Percentiles rank a stretch among this genome's conserved stretches.
Evolutionary conservation across 495 filamentous ascomycete species (phyloP).

Genomic region (Annulohypoxylon maeteangense): DNA sequence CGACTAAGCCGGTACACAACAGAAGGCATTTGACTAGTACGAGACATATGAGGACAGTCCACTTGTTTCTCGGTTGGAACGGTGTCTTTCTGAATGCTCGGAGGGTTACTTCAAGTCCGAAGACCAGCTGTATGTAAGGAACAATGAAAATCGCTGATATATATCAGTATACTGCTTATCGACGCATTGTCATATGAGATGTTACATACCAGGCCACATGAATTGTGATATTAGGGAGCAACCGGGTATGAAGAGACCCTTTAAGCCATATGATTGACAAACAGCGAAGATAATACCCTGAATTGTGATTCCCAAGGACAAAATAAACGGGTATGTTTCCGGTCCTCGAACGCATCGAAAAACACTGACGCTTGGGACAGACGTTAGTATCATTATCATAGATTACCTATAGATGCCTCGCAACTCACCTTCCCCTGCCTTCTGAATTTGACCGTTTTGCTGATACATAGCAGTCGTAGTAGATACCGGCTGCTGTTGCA

Average conservation of each 20-base stretch:
- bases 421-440: slow-evolving; percentile 36
- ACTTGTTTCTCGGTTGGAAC: slow-evolving; percentile 55
- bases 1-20: slow-evolving; percentile 55
- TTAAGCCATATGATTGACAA: slow-evolving; percentile 56
- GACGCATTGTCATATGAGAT: not conserved
- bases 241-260: slow-evolving; percentile 50
- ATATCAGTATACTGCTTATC: slow-evolving; percentile 25
- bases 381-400: slow-evolving; percentile 9
- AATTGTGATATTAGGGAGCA: slow-evolving; percentile 56
- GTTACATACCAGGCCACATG: slow-evolving; percentile 59
- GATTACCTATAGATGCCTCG: not conserved
- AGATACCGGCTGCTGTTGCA: slow-evolving; percentile 57
- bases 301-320: slow-evolving; percentile 58
- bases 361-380: slow-evolving; percentile 38
- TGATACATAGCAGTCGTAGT: slow-evolving; percentile 55
- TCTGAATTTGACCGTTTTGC: slow-evolving; percentile 43
- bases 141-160: slow-evolving; percentile 58
- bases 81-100: slow-evolving; percentile 54
- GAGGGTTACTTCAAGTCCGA: slow-evolving; percentile 55
- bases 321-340: slow-evolving; percentile 56
- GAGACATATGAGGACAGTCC: slow-evolving; percentile 56
- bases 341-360: slow-evolving; percentile 54
- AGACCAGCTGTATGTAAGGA: slow-evolving; percentile 59
- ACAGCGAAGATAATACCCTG: slow-evolving; percentile 59
- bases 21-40: slow-evolving; percentile 51